Percentiles rank a stretch among this genome's conserved stretches.
Evolutionary conservation across 1,139 yeast species (phyloP).

Genomic region (Pichia terricola): DNA sequence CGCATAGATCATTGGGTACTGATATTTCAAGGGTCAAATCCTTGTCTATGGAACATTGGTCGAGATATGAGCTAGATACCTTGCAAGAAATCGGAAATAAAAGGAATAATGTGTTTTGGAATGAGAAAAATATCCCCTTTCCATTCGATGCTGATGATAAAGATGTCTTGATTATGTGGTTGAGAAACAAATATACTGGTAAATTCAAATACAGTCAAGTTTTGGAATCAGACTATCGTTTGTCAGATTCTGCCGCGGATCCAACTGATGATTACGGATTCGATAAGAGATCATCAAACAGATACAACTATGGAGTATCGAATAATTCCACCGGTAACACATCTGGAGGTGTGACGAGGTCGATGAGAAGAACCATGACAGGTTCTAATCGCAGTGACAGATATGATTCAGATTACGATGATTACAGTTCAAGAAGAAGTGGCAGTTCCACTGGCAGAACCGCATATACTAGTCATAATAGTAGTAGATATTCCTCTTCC

Average conservation of each 20-base stretch:
- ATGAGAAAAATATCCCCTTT: constrained; percentile 50
- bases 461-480: not conserved
- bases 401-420: constrained; percentile 5
- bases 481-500: constrained; percentile 5
- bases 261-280: constrained; percentile 14
- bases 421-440: not conserved
- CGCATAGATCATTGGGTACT: constrained; percentile 69
- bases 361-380: constrained; percentile 13
- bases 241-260: constrained; percentile 10
- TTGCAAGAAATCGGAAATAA: constrained; percentile 59
- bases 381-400: constrained; percentile 10
- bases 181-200: constrained; percentile 48
- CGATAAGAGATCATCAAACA: constrained; percentile 2
- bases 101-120: constrained; percentile 55
- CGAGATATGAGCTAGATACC: constrained; percentile 46
- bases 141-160: constrained; percentile 64
- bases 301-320: not conserved
- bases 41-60: constrained; percentile 75
- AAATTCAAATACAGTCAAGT: constrained; percentile 32
- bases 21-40: constrained; percentile 72
- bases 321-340: not conserved
- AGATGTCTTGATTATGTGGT: constrained; percentile 42
- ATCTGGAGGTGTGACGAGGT: constrained; percentile 10
- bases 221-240: constrained; percentile 20
- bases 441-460: not conserved